These are phyloP conservation scores for Caryopteris hybrid DNA, from an alignment of 305 asterid species.

Conservation along the genomic window DNA sequence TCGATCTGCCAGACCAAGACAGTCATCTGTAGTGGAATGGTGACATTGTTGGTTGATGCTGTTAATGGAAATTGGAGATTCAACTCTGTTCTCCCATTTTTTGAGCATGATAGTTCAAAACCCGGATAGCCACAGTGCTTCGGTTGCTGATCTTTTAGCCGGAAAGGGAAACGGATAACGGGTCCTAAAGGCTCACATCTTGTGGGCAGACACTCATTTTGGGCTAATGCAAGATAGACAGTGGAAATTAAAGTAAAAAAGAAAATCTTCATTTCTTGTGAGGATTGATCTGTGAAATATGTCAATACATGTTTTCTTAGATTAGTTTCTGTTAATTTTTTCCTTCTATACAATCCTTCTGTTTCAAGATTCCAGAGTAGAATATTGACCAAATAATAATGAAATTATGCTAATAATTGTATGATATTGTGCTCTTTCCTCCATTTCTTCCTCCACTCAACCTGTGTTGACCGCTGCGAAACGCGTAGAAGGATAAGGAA, in stretches of 20 bases:
- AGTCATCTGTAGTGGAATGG: slow-evolving; percentile 24
- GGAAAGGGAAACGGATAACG: slow-evolving; percentile 38
- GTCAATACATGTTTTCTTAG: not conserved
- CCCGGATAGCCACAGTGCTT: slow-evolving; percentile 35
- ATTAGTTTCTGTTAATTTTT: not conserved
- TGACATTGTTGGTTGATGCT: slow-evolving; percentile 26
- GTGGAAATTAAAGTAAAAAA: slow-evolving; percentile 15
- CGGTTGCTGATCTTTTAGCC: slow-evolving; percentile 31
- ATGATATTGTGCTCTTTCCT: not conserved
- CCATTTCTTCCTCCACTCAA: slow-evolving; percentile 3
- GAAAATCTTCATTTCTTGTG: slow-evolving; percentile 11
- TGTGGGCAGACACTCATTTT: slow-evolving; percentile 45
- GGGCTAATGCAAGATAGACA: slow-evolving; percentile 9
- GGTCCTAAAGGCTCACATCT: slow-evolving; percentile 38
- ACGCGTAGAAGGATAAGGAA: slow-evolving; percentile 15
- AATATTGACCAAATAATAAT: not conserved
- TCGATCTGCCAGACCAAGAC: slow-evolving; percentile 29
- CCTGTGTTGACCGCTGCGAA: not conserved
- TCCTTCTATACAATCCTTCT: not conserved
- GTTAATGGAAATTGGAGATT: slow-evolving; percentile 33
- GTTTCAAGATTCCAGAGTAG: not conserved
- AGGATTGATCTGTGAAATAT: not conserved
- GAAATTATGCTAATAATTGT: not conserved
- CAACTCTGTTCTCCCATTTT: slow-evolving; percentile 21
- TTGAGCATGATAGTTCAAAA: slow-evolving; percentile 39